A percentile compares a stretch with the other conserved stretches of the same genome.
phyloP scores from a whole-genome alignment of 352 stramenopile species.

The Globisporangium uncinulatum region DNA sequence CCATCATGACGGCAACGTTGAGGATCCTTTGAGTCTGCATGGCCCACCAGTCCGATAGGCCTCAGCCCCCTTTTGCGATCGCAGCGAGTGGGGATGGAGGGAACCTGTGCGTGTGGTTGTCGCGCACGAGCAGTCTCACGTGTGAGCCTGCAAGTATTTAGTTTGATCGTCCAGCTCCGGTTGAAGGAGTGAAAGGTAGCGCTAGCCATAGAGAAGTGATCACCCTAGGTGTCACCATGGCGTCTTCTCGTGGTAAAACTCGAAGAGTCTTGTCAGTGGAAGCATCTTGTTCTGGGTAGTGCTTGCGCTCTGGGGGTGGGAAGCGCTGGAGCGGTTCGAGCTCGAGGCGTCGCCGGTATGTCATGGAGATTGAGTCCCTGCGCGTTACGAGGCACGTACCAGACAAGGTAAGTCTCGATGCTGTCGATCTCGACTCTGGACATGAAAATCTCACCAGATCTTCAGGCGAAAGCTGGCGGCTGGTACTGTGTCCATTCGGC shows the following conservation, averaged over 20 bases:
- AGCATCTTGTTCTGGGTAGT: background rate
- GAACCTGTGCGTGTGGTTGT: background rate
- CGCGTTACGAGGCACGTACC: background rate
- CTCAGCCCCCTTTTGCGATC: constrained; percentile 1
- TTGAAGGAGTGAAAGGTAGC: constrained; percentile 12
- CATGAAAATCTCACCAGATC: constrained; percentile 8
- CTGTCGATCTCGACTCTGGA: background rate
- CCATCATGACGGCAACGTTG: constrained; percentile 25
- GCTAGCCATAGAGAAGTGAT: constrained; percentile 15
- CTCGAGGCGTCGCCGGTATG: background rate
- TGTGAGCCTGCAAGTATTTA: constrained; percentile 3
- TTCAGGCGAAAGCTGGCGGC: constrained; percentile 3
- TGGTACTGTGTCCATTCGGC: background rate
- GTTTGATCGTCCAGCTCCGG: constrained; percentile 15
- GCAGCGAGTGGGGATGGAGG: constrained; percentile 1
- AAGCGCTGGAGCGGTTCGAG: background rate
- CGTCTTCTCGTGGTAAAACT: constrained; percentile 9
- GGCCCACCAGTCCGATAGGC: background rate
- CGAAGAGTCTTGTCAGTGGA: constrained; percentile 7
- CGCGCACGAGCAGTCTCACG: background rate
- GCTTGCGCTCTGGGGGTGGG: background rate
- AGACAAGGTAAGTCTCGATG: too few species aligned
- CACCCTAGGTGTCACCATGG: constrained; percentile 7
- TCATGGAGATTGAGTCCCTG: constrained; percentile 5
- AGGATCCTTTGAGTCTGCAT: constrained; percentile 8